Evolutionary conservation across 1,284 basidiomycete genomes (phyloP).

Genomic region (Cryptococcus maquisensis): DNA sequence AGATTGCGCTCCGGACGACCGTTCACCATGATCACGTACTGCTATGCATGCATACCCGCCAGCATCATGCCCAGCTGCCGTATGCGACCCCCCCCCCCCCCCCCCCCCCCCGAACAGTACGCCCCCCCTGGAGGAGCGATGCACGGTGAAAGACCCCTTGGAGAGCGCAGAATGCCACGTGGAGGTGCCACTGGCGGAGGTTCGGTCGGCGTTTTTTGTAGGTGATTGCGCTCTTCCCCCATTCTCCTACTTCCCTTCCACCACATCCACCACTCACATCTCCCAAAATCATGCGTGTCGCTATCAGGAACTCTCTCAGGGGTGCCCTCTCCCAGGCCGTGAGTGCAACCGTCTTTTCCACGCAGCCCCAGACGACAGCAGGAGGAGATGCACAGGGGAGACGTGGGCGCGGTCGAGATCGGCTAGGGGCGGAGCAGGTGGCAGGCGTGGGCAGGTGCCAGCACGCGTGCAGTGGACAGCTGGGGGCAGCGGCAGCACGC

Average conservation of each 20-base stretch:
- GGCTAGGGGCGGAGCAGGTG: background rate
- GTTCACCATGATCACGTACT: too few relatives aligned
- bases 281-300: conserved; percentile 67
- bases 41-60: too few relatives aligned
- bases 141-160: too few relatives aligned
- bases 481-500: background rate
- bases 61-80: too few relatives aligned
- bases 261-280: conserved; percentile 12
- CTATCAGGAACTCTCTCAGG: conserved; percentile 57
- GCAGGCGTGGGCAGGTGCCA: background rate
- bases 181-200: too few relatives aligned
- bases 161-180: too few relatives aligned
- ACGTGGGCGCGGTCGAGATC: background rate
- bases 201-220: too few relatives aligned
- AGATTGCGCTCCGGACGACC: too few relatives aligned
- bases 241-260: conserved; percentile 9
- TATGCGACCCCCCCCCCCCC: too few relatives aligned
- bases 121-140: too few relatives aligned
- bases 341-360: conserved; percentile 9
- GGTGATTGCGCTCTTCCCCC: background rate
- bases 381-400: too few relatives aligned
- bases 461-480: background rate
- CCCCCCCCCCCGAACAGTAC: too few relatives aligned
- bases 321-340: conserved; percentile 35
- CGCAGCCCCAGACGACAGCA: background rate